Conservation (phyloP, 208 protist species). For the Wallacemonas sp. region DNA sequence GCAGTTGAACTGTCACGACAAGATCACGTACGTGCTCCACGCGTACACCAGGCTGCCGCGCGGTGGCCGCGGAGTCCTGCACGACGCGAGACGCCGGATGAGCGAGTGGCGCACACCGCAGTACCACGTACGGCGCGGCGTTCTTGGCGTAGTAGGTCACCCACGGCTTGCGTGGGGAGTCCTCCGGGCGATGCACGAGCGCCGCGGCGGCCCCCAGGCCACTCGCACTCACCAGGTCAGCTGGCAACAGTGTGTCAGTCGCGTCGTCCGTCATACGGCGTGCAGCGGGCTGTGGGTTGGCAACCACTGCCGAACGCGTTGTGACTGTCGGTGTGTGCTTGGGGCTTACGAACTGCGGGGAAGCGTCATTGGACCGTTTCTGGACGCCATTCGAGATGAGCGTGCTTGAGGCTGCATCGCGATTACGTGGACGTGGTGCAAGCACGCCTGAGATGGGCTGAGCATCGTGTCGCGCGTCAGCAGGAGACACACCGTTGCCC, state of each 20-base stretch:
- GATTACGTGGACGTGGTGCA: neutral
- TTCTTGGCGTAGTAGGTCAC: conserved; percentile 12
- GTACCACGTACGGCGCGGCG: neutral
- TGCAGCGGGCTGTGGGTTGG: no score
- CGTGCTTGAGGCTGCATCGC: no score
- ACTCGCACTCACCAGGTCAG: conserved; percentile 5
- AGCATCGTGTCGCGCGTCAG: no score
- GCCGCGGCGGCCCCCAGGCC: neutral
- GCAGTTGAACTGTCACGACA: neutral
- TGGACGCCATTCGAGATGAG: no score
- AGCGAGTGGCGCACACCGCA: neutral
- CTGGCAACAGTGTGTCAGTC: neutral
- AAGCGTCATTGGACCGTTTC: no score
- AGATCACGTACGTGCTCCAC: conserved; percentile 1
- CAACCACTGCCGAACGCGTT: no score
- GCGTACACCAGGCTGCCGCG: neutral
- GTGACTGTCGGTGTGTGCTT: no score
- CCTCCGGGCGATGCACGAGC: neutral
- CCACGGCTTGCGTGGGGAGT: neutral
- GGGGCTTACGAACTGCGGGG: no score
- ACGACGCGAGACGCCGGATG: neutral
- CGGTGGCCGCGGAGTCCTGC: neutral
- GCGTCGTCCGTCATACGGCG: no score
- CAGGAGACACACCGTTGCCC: no score
- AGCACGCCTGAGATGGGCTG: neutral